These are phyloP conservation scores for Mycena epipterygia DNA, from an alignment of 768 basidiomycete species.

Conservation along the genomic window DNA sequence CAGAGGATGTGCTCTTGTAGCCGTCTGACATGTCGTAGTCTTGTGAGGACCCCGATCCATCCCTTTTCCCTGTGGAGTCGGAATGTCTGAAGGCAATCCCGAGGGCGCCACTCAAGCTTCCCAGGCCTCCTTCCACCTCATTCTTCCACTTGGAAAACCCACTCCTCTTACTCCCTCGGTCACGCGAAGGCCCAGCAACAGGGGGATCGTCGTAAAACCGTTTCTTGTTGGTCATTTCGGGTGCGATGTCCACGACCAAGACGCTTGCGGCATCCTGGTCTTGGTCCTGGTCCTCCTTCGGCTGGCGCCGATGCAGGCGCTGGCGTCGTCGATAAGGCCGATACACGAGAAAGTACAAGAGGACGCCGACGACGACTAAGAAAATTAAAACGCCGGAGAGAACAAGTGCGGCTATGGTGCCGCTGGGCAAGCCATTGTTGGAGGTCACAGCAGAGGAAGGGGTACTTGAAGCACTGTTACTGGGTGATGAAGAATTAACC, in stretches of 20 bases:
- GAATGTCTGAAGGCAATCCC: conserved; percentile 61
- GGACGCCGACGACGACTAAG: conserved; percentile 54
- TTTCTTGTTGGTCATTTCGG: conserved; percentile 25
- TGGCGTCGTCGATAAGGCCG: conserved; percentile 59
- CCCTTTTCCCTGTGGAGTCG: conserved; percentile 40
- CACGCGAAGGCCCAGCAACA: conserved; percentile 30
- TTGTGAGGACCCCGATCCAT: conserved; percentile 30
- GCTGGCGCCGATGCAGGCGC: conserved; percentile 31
- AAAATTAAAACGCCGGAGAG: conserved; percentile 69
- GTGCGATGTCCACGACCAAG: conserved; percentile 32
- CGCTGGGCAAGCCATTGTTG: conserved; percentile 52
- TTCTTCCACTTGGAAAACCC: conserved; percentile 61
- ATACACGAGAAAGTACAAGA: conserved; percentile 61
- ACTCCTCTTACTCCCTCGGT: conserved; percentile 49
- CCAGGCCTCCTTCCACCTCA: conserved; percentile 52
- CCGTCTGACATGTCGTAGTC: conserved; percentile 40
- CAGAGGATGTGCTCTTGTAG: conserved; percentile 45
- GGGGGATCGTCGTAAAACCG: conserved; percentile 12
- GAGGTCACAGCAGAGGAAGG: conserved; percentile 27
- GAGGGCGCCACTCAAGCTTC: conserved; percentile 44
- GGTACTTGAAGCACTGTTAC: conserved; percentile 34
- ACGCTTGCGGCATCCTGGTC: conserved; percentile 40
- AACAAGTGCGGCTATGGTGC: conserved; percentile 77
- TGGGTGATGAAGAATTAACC: conserved; percentile 9
- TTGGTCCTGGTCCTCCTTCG: conserved; percentile 23